phyloP scores from a whole-genome alignment of 331 rosid genomes.

The Quercus lobata region DNA sequence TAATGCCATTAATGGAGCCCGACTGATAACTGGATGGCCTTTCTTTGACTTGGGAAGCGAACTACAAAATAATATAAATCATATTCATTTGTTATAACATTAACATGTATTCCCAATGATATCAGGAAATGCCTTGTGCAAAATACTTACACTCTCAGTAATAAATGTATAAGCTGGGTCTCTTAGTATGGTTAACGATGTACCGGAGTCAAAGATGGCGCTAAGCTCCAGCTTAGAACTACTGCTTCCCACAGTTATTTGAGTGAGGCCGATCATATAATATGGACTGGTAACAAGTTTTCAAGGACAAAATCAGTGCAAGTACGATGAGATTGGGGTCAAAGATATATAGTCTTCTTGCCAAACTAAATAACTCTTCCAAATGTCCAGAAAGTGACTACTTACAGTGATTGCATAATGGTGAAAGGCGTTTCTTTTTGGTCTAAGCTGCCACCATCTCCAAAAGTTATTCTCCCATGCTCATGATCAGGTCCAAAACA shows the following conservation, averaged over 20 bases:
- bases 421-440: constrained; percentile 76
- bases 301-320: constrained; percentile 17
- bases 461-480: constrained; percentile 77
- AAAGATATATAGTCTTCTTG: neutral
- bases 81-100: neutral
- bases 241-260: constrained; percentile 48
- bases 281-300: constrained; percentile 44
- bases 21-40: constrained; percentile 6
- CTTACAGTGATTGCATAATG: constrained; percentile 42
- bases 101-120: constrained; percentile 1
- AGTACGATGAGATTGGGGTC: constrained; percentile 1
- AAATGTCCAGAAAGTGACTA: constrained; percentile 12
- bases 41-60: constrained; percentile 33
- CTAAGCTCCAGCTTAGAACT: constrained; percentile 39
- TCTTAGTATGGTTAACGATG: constrained; percentile 77
- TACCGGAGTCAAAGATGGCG: constrained; percentile 79
- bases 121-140: neutral
- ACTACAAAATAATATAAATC: constrained; percentile 39
- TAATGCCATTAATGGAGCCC: constrained; percentile 20
- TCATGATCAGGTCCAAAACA: constrained; percentile 66
- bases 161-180: constrained; percentile 68
- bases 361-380: neutral
- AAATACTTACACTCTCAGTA: constrained; percentile 47
- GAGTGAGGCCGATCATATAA: constrained; percentile 62
- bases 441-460: constrained; percentile 60